Conservation (phyloP, 805 yeast species). For the Candida xyloterini region DNA sequence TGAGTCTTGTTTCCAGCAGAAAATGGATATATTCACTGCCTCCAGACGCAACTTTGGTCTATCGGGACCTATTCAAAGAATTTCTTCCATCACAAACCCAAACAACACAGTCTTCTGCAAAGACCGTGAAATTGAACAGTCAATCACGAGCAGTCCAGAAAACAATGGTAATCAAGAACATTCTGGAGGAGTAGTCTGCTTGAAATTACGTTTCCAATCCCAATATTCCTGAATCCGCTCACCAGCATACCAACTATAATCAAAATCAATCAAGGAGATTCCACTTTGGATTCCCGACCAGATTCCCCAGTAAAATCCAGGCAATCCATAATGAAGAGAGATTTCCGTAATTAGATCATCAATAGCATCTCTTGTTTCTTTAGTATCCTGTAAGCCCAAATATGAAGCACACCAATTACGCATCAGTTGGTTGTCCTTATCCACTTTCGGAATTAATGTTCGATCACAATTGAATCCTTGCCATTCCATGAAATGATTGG, state of each 20-base stretch:
- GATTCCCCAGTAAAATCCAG: constrained; percentile 83
- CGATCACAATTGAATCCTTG: constrained; percentile 76
- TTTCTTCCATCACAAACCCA: constrained; percentile 6
- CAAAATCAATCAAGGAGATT: constrained; percentile 69
- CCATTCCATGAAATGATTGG: constrained; percentile 77
- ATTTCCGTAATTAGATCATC: constrained; percentile 53
- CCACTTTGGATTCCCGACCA: constrained; percentile 77
- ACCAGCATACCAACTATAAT: constrained; percentile 59
- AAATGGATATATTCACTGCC: constrained; percentile 68
- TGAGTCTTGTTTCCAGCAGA: constrained; percentile 51
- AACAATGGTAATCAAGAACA: constrained; percentile 19
- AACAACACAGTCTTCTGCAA: not conserved
- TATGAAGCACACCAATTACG: constrained; percentile 60
- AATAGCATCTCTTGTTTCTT: constrained; percentile 24
- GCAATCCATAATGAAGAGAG: constrained; percentile 64
- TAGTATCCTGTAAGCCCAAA: constrained; percentile 35
- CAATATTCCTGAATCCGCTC: constrained; percentile 64
- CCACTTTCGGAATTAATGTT: constrained; percentile 54
- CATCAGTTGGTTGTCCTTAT: constrained; percentile 40
- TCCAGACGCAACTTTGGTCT: constrained; percentile 37
- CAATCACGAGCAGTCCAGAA: constrained; percentile 17
- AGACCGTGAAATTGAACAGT: constrained; percentile 9
- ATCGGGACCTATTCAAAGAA: constrained; percentile 23
- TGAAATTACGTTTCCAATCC: constrained; percentile 52
- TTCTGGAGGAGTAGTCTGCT: constrained; percentile 15